Evolutionary conservation across 2,329 filamentous ascomycete species (phyloP).

Genomic region (Setomelanomma holmii): DNA sequence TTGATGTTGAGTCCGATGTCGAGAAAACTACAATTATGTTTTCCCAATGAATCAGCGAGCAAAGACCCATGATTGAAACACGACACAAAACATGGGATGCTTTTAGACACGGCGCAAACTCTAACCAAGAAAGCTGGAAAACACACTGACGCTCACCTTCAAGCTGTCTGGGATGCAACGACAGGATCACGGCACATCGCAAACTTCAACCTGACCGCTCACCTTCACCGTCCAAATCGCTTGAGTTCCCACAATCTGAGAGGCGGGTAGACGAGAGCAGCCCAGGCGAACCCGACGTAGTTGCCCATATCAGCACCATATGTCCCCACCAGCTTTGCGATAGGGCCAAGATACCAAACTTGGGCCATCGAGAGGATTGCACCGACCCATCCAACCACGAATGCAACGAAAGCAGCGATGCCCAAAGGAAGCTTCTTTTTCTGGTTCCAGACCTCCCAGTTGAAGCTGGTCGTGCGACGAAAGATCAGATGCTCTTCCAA

Average conservation of each 20-base stretch:
- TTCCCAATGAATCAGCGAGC: no score
- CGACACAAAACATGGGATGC: no score
- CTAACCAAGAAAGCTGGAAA: no score
- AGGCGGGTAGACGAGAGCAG: conserved; percentile 63
- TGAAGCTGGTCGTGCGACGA: conserved; percentile 59
- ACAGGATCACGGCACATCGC: not conserved
- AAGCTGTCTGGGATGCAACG: no score
- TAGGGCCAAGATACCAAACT: conserved; percentile 71
- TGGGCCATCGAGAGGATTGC: conserved; percentile 73
- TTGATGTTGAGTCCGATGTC: no score
- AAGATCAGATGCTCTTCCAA: conserved; percentile 70
- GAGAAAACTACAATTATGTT: no score
- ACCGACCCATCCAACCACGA: conserved; percentile 70
- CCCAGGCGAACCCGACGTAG: conserved; percentile 67
- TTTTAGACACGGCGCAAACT: no score
- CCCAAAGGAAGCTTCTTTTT: conserved; percentile 66
- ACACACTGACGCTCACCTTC: no score
- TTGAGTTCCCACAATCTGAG: conserved; percentile 61
- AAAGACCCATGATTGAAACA: no score
- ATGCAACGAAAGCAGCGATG: conserved; percentile 66
- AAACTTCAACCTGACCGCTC: not conserved
- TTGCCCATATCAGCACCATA: conserved; percentile 68
- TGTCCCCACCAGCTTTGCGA: conserved; percentile 64
- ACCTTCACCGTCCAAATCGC: conserved; percentile 54
- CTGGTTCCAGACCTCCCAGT: conserved; percentile 69